Percentiles rank a stretch among this genome's conserved stretches.
phyloP scores from a whole-genome alignment of 805 yeast species.

The Nakazawaea wickerhamii region DNA sequence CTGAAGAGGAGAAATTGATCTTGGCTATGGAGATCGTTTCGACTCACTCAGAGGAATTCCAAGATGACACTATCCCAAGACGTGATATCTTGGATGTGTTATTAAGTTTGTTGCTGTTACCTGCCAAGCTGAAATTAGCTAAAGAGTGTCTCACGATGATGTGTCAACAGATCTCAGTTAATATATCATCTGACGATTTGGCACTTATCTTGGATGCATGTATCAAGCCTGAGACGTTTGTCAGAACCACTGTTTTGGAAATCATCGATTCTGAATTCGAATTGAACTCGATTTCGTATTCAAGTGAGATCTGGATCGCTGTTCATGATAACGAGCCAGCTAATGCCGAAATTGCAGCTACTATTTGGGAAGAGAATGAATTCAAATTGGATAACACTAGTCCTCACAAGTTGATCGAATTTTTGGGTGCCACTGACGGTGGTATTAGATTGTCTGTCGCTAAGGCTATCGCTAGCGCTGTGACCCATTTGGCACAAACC shows the following conservation, averaged over 20 bases:
- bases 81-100: slow-evolving; percentile 54
- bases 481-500: slow-evolving; percentile 27
- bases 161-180: slow-evolving; percentile 69
- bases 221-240: slow-evolving; percentile 61
- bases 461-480: slow-evolving; percentile 58
- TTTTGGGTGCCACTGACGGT: slow-evolving; percentile 49
- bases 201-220: slow-evolving; percentile 48
- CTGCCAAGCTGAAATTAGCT: slow-evolving; percentile 74
- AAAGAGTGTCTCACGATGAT: slow-evolving; percentile 79
- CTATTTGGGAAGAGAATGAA: slow-evolving; percentile 81
- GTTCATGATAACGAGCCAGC: slow-evolving; percentile 65
- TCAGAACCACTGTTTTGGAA: slow-evolving; percentile 75
- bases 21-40: slow-evolving; percentile 72
- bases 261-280: slow-evolving; percentile 80
- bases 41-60: slow-evolving; percentile 63
- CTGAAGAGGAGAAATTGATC: slow-evolving; percentile 82
- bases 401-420: slow-evolving; percentile 41
- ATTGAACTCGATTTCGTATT: slow-evolving; percentile 40
- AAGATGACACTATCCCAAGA: slow-evolving; percentile 65
- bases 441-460: slow-evolving; percentile 75
- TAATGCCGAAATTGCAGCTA: slow-evolving; percentile 60
- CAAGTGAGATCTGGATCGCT: slow-evolving; percentile 73
- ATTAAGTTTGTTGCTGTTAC: slow-evolving; percentile 60
- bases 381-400: slow-evolving; percentile 42
- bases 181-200: slow-evolving; percentile 53